Evolutionary conservation across 176 grass and related monocot species (phyloP).

Genomic region (Musa schizocarpa): DNA sequence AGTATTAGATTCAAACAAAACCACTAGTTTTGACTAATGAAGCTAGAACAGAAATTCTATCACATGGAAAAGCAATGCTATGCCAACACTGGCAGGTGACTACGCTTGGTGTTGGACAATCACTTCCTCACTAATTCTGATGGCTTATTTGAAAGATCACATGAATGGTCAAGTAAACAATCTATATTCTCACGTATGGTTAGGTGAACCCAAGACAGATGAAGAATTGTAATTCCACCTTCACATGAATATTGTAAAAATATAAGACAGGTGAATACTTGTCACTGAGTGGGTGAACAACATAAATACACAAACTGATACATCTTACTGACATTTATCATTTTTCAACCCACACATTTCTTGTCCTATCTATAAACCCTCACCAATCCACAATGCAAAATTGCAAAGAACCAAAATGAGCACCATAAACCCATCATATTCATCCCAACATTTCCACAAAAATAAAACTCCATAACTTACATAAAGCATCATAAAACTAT

Average conservation of each 20-base stretch:
- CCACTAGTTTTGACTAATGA: neutral
- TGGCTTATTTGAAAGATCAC: neutral
- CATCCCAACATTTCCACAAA: neutral
- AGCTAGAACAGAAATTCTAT: neutral
- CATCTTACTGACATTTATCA: neutral
- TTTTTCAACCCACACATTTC: too few species aligned
- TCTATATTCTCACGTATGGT: neutral
- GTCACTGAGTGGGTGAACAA: neutral
- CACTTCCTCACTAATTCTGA: neutral
- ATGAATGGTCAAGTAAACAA: neutral
- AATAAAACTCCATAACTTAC: neutral
- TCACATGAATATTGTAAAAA: neutral
- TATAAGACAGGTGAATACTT: neutral
- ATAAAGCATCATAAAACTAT: neutral
- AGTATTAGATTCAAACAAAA: too few species aligned
- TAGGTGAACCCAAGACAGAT: neutral
- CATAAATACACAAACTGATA: neutral
- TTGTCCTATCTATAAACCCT: too few species aligned
- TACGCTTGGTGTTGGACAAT: neutral
- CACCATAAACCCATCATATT: neutral
- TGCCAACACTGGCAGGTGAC: neutral
- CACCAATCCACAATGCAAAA: too few species aligned
- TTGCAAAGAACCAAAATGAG: neutral
- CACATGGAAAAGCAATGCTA: neutral
- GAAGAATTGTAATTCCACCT: neutral